Base-by-base conservation (phyloP, 371 early-diverging fungal species). In the Capniomyces stellatus region DNA sequence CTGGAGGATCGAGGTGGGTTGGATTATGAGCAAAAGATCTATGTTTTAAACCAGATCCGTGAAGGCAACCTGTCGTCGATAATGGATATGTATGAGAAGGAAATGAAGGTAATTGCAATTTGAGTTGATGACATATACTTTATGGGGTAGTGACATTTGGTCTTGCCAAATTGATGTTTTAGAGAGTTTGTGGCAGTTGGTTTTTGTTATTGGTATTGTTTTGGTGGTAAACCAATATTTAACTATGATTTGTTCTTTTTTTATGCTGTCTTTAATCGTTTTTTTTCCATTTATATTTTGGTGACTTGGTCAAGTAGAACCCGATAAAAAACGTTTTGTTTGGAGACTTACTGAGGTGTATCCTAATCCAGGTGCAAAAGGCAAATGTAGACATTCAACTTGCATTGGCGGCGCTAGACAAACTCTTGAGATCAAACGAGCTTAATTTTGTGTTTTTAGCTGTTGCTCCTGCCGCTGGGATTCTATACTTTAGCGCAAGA, bases 361-460 rank as follows among this genome's bases (percentile, higher is more conserved):
- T 95, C 15, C 71, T 93, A 43, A 93, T 95, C 51, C 95, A 95
- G 66, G 71, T 85, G 1, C 88, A 87, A 65, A 86, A 87, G 61
- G 80, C 82, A 13, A 87, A 87, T 58, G 93, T 96, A 1, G 93
- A 94, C 64, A 75, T 88, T 13, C 91, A 86, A 51, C 64, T 86
- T 8, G 91, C 93, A 25, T 84, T 95, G 85, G 73, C 84, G 0
- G 94, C 92, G 0, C 60, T 96, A 21, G 95, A 96, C 66, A 88
- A 92, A 58, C 77, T 96, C 29, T 73, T 96, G 43, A 77, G 81
- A 58, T 81, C 94, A 0, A 94, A 96, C 67, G 95, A 96, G 62
- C 78, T 96, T 51, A 96, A 94, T 57, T 96, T 96, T 76, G 84
- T 87, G 12, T 78, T 95, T 57, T 59, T 95, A 40, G 74, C 76